Evolutionary conservation across 306 rosid genomes (phyloP).

Genomic region (Comarum palustre): DNA sequence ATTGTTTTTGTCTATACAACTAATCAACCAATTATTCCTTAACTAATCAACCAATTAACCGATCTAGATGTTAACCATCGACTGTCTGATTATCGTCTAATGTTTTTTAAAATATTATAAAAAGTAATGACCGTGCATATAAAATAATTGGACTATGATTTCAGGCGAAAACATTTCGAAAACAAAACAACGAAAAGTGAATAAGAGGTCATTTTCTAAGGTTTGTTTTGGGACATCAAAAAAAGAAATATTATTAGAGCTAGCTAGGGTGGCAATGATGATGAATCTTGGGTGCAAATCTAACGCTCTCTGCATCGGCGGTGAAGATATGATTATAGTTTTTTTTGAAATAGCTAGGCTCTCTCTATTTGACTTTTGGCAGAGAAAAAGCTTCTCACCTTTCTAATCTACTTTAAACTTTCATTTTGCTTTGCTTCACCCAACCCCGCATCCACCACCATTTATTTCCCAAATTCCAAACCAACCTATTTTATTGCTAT

Average conservation of each 20-base stretch:
- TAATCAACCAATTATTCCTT: too few species aligned
- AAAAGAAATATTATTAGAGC: conserved; percentile 44
- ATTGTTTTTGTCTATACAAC: too few species aligned
- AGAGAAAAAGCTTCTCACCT: conserved; percentile 63
- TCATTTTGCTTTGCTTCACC: conserved; percentile 33
- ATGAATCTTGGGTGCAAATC: conserved; percentile 84
- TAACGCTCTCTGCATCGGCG: conserved; percentile 48
- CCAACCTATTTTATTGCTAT: conserved; percentile 56
- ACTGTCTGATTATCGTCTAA: too few species aligned
- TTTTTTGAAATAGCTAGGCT: conserved; percentile 42
- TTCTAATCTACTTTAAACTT: conserved; percentile 52
- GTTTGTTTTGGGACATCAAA: conserved; percentile 39
- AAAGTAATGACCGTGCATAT: conserved; percentile 16
- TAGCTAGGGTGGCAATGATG: conserved; percentile 56
- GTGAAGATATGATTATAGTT: conserved; percentile 70
- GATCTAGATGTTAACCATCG: too few species aligned
- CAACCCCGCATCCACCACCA: conserved; percentile 59
- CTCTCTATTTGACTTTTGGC: conserved; percentile 62
- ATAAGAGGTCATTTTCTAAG: conserved; percentile 29
- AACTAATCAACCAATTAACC: too few species aligned
- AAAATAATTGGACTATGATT: conserved; percentile 7
- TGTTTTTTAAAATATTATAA: too few species aligned
- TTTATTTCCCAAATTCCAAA: conserved; percentile 62
- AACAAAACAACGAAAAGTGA: neutral
- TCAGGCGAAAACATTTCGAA: conserved; percentile 35